A percentile compares a stretch with the other conserved stretches of the same genome.
Evolutionary conservation across 352 stramenopile species (phyloP).

Genomic region (Pythium dissotocum): DNA sequence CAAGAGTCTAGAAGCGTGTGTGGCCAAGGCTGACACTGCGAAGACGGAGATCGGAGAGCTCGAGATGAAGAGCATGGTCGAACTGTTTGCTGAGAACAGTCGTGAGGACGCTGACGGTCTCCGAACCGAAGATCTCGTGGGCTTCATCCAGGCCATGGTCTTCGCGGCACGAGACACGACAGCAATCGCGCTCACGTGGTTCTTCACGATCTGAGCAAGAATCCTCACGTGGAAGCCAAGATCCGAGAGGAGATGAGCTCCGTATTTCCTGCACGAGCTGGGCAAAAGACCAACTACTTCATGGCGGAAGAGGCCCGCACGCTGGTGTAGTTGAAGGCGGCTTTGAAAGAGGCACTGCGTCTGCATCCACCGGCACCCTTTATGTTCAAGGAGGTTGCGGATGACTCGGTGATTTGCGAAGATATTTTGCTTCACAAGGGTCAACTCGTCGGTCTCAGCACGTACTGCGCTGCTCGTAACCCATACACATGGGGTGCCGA

Average conservation of each 20-base stretch:
- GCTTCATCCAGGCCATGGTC: constrained; percentile 71
- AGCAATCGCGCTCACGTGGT: constrained; percentile 66
- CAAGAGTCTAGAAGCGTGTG: constrained; percentile 12
- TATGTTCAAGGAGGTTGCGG: constrained; percentile 53
- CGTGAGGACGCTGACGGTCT: constrained; percentile 24
- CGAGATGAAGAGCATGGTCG: constrained; percentile 14
- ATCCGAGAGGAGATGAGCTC: constrained; percentile 46
- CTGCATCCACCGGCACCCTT: constrained; percentile 59
- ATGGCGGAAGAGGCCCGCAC: constrained; percentile 46
- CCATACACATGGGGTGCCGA: constrained; percentile 47
- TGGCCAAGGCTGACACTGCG: not conserved
- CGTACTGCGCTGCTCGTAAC: constrained; percentile 32
- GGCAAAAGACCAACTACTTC: constrained; percentile 21
- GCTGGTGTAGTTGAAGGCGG: constrained; percentile 62
- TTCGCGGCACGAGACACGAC: constrained; percentile 78
- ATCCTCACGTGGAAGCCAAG: constrained; percentile 50
- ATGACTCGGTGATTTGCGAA: constrained; percentile 48
- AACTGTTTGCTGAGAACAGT: constrained; percentile 15
- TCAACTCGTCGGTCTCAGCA: constrained; percentile 20
- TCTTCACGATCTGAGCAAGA: constrained; percentile 63
- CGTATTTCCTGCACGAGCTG: constrained; percentile 7
- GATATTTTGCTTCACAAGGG: constrained; percentile 31
- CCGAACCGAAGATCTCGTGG: constrained; percentile 50
- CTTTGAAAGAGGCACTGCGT: constrained; percentile 59
- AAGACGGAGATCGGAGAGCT: not conserved